phyloP scores from a whole-genome alignment of 179 eudicot genomes.

The Silene noctiflora region DNA sequence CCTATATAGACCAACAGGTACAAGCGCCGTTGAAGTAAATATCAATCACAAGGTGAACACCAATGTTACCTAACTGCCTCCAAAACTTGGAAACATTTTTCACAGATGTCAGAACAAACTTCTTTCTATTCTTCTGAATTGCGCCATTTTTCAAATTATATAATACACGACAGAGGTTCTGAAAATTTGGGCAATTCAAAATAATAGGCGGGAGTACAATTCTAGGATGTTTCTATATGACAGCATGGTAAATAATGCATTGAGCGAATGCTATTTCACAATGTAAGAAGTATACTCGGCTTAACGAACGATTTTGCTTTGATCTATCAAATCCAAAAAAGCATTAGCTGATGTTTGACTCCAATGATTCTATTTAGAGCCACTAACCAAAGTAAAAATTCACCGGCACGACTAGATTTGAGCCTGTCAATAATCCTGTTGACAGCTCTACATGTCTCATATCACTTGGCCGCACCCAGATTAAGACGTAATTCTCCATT shows the following conservation, averaged over 20 bases:
- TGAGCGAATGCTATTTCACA: background rate
- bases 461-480: background rate
- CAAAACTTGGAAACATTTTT: background rate
- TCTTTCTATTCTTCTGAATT: background rate
- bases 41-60: background rate
- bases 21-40: background rate
- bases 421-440: background rate
- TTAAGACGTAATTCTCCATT: background rate
- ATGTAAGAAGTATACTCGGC: background rate
- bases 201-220: background rate
- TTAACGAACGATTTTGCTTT: background rate
- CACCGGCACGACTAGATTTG: background rate
- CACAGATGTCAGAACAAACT: background rate
- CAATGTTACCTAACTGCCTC: background rate
- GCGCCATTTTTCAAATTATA: background rate
- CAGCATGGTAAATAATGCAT: no score
- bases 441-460: background rate
- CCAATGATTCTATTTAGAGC: background rate
- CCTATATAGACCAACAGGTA: background rate
- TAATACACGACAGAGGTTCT: background rate
- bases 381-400: background rate
- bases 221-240: background rate
- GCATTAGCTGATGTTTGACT: background rate
- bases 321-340: background rate
- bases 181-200: background rate